Evolutionary conservation across 208 protist species (phyloP), one percentile per base, ranked within the genome.

Genomic region (Acanthamoeba lenticulata): DNA sequence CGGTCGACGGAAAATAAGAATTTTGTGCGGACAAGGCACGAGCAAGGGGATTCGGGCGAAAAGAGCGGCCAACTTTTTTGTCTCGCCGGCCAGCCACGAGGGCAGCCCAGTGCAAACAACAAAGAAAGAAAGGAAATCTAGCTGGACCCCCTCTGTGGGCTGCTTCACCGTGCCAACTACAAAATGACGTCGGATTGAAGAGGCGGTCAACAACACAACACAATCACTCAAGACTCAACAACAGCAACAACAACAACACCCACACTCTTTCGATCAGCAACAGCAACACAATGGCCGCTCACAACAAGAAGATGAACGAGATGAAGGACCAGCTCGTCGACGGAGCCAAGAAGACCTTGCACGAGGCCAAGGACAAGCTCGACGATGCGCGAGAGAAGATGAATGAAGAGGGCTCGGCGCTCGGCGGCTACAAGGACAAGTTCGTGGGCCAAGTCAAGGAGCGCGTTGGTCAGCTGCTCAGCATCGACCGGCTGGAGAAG

Each of bases 381-480:
- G 60, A 32, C 13, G 60, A 67, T 29, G 29, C 60, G 6, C 60
- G 60, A 0, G 60, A 67, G 27, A 67, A 67, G 60, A 67, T 67
- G 27, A 67, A 67, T 29, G 60, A 67, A 15, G 60, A 67, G 29
- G 60, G 60, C 29, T 67, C 60, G 6, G 60, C 60, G 5, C n/a
- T 67, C 27, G 29, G 60, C 29, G 60, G 60, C n/a, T 67, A 67
- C 69, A 79, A 79, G 34, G 45, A 89, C 79, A 89, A 89, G 79
- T 44, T 89, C 79, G 44, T 62, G 13, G 79, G 79, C 47, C 32
- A 42, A 19, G 79, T 89, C 79, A 89, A 89, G 79, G 32, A 89
- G 32, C n/a, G 32, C 44, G 49, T 62, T 1, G 79, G 79, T 13
- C 42, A 89, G 29, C 27, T 89, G 32, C 38, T 89, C 32, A 44